These are phyloP conservation scores for Boletus edulis DNA, from an alignment of 768 basidiomycete genomes.

Conservation along the genomic window DNA sequence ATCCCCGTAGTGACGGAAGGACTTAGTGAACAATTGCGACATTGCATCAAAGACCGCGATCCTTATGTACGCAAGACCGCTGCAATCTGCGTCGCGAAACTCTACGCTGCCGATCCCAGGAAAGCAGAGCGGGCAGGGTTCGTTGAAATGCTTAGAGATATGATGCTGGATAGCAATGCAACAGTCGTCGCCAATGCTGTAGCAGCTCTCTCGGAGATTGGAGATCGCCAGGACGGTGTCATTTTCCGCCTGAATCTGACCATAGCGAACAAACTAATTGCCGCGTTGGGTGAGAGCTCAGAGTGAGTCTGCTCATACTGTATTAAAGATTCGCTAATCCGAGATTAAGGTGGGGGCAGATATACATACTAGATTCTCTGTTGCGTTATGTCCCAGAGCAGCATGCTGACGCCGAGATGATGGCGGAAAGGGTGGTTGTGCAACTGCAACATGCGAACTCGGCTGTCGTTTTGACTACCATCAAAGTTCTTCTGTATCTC, in stretches of 20 bases:
- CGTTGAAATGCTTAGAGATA: constrained; percentile 85
- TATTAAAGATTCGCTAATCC: constrained; percentile 8
- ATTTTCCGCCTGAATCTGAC: constrained; percentile 86
- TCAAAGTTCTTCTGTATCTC: constrained; percentile 91
- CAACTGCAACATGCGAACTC: constrained; percentile 98
- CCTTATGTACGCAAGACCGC: constrained; percentile 99
- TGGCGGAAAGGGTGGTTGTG: constrained; percentile 93
- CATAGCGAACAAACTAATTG: constrained; percentile 85
- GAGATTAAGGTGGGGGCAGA: constrained; percentile 88
- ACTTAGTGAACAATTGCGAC: constrained; percentile 85
- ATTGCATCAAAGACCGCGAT: constrained; percentile 90
- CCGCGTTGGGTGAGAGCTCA: constrained; percentile 92
- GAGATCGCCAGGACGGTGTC: constrained; percentile 92
- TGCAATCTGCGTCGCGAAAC: constrained; percentile 95
- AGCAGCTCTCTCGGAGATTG: constrained; percentile 94
- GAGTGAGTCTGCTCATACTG: constrained; percentile 61
- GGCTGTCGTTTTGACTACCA: constrained; percentile 97
- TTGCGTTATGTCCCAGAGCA: constrained; percentile 91
- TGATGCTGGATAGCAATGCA: constrained; percentile 91
- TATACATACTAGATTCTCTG: constrained; percentile 94
- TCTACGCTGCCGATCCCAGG: constrained; percentile 85
- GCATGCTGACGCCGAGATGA: constrained; percentile 84
- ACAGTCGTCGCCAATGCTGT: constrained; percentile 98
- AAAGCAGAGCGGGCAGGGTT: constrained; percentile 89
- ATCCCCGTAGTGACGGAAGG: constrained; percentile 84